A percentile compares a stretch with the other conserved stretches of the same genome.
Evolutionary conservation across 2,329 filamentous ascomycete species (phyloP).

Genomic region (Fusarium sp.): DNA sequence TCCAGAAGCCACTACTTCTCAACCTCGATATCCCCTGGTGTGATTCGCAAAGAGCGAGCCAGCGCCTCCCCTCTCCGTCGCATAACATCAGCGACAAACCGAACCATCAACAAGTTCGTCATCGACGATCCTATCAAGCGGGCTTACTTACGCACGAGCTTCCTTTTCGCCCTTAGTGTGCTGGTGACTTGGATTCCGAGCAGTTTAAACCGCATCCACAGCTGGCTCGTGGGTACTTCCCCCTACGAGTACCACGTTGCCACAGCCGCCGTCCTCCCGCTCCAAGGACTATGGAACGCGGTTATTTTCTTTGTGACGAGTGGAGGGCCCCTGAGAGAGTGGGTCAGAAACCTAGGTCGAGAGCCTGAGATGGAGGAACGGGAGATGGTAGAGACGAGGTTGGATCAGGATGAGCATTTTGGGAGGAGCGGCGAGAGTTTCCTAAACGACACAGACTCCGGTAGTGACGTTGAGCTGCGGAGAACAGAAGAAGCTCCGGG

Average conservation of each 20-base stretch:
- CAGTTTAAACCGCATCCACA: slow-evolving; percentile 79
- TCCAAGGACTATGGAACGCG: slow-evolving; percentile 85
- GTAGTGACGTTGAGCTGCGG: slow-evolving; percentile 50
- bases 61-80: slow-evolving; percentile 29
- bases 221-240: slow-evolving; percentile 64
- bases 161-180: slow-evolving; percentile 70
- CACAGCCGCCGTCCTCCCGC: slow-evolving; percentile 76
- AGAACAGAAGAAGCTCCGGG: slow-evolving; percentile 41
- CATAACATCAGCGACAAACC: slow-evolving; percentile 39
- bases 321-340: slow-evolving; percentile 48
- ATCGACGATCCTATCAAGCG: slow-evolving; percentile 67
- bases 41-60: background rate
- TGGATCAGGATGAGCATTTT: slow-evolving; percentile 7
- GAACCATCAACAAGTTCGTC: slow-evolving; percentile 50
- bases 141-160: slow-evolving; percentile 69
- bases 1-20: slow-evolving; percentile 49
- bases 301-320: slow-evolving; percentile 80
- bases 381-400: slow-evolving; percentile 28
- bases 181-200: slow-evolving; percentile 73
- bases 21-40: slow-evolving; percentile 45
- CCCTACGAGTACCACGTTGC: slow-evolving; percentile 75
- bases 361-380: background rate
- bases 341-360: slow-evolving; percentile 1
- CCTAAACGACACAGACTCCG: slow-evolving; percentile 47
- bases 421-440: slow-evolving; percentile 39